Conservation (phyloP, 176 grass and related monocot species). For the Panicum miliaceum region DNA sequence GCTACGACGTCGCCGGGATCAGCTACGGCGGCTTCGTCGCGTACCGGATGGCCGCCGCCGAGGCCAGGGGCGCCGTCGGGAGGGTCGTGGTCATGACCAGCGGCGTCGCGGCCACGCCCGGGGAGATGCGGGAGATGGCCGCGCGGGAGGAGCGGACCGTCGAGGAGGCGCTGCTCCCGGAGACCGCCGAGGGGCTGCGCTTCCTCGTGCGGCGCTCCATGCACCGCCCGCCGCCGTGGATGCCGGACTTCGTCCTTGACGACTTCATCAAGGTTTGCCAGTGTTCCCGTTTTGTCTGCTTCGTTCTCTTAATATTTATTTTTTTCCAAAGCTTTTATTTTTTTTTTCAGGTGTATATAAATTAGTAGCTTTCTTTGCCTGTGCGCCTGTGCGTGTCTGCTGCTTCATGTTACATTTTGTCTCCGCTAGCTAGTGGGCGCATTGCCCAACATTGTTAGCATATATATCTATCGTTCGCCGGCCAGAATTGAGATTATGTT, state of each 20-base stretch:
- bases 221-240: constrained; percentile 75
- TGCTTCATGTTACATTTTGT: neutral
- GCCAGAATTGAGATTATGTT: neutral
- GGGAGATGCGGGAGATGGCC: constrained; percentile 52
- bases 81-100: constrained; percentile 70
- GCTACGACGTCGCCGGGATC: constrained; percentile 73
- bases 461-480: neutral
- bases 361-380: too few relatives aligned
- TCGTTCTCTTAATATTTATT: too few relatives aligned
- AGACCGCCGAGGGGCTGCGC: constrained; percentile 66
- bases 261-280: constrained; percentile 78
- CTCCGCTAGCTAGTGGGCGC: neutral
- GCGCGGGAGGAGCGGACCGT: constrained; percentile 59
- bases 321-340: too few relatives aligned
- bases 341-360: too few relatives aligned
- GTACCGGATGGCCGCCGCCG: constrained; percentile 55
- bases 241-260: constrained; percentile 78
- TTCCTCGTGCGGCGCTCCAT: constrained; percentile 71
- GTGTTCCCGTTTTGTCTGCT: neutral
- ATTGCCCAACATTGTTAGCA: neutral
- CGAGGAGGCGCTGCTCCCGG: constrained; percentile 65
- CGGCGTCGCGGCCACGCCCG: constrained; percentile 54
- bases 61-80: constrained; percentile 46
- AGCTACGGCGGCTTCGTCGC: constrained; percentile 84
- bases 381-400: too few relatives aligned